Evolutionary conservation across 495 filamentous ascomycete genomes (phyloP).

Genomic region (Penicillium lagena): DNA sequence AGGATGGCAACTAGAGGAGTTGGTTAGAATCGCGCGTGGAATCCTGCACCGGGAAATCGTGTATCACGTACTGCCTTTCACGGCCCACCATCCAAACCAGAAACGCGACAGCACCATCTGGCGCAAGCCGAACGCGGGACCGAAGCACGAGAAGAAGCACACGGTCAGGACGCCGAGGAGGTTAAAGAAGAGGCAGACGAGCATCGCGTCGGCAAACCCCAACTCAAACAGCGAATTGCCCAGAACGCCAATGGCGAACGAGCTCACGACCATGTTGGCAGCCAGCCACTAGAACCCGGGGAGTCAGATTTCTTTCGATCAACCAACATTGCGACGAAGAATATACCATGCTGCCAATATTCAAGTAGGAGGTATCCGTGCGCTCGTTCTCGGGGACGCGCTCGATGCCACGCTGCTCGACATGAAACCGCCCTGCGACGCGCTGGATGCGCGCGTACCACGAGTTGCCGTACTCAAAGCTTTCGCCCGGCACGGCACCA

Average conservation of each 20-base stretch:
- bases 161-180: conserved; percentile 66
- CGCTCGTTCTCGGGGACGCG: conserved; percentile 70
- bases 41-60: background rate
- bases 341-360: conserved; percentile 71
- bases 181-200: conserved; percentile 76
- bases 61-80: conserved; percentile 62
- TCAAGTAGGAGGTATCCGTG: conserved; percentile 57
- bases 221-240: conserved; percentile 60
- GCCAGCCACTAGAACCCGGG: conserved; percentile 61
- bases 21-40: background rate
- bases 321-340: background rate
- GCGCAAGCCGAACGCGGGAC: conserved; percentile 68
- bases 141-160: conserved; percentile 76
- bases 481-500: conserved; percentile 55
- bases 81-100: conserved; percentile 70
- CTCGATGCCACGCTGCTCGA: conserved; percentile 78
- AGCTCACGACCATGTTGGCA: conserved; percentile 77
- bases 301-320: conserved; percentile 1
- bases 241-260: conserved; percentile 75
- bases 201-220: conserved; percentile 70
- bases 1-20: conserved; percentile 55
- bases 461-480: conserved; percentile 55
- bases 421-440: conserved; percentile 58
- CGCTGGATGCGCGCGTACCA: conserved; percentile 63
- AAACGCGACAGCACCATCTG: conserved; percentile 85